These are phyloP conservation scores for Crithidia sp. DNA, from an alignment of 208 protist species.

Conservation along the genomic window DNA sequence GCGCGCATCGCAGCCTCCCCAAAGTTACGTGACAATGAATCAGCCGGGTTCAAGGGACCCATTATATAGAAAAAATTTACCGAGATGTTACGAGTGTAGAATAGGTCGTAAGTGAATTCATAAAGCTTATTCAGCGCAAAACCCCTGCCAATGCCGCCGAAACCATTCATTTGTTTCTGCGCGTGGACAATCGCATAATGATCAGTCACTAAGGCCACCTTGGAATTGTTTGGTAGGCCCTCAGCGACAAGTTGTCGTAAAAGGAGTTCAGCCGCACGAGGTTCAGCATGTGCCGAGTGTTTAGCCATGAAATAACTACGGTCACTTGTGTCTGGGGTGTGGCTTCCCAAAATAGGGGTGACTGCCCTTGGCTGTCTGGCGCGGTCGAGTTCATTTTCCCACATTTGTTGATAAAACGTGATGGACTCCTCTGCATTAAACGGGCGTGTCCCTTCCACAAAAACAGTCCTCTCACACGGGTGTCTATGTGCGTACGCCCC, in stretches of 20 bases:
- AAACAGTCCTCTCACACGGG: no score
- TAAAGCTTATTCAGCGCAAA: not conserved
- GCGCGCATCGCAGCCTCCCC: not conserved
- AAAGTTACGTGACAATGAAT: slow-evolving; percentile 1
- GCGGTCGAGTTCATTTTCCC: not conserved
- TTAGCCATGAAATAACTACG: not conserved
- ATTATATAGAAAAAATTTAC: not conserved
- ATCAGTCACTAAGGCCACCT: not conserved
- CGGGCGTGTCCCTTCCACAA: no score
- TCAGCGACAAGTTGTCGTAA: not conserved
- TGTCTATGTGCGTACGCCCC: no score
- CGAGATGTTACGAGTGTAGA: not conserved
- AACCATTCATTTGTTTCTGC: not conserved
- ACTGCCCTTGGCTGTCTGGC: not conserved
- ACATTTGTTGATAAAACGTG: not conserved
- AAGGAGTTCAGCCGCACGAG: not conserved
- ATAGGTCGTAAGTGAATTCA: not conserved
- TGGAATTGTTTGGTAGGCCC: not conserved
- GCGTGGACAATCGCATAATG: not conserved
- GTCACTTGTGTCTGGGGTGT: not conserved
- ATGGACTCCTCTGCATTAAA: not conserved
- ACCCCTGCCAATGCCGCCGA: not conserved
- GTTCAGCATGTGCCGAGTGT: not conserved
- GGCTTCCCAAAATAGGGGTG: not conserved
- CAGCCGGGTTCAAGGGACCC: not conserved